phyloP scores from a whole-genome alignment of 352 stramenopile genomes.

The Phytophthora megakarya region DNA sequence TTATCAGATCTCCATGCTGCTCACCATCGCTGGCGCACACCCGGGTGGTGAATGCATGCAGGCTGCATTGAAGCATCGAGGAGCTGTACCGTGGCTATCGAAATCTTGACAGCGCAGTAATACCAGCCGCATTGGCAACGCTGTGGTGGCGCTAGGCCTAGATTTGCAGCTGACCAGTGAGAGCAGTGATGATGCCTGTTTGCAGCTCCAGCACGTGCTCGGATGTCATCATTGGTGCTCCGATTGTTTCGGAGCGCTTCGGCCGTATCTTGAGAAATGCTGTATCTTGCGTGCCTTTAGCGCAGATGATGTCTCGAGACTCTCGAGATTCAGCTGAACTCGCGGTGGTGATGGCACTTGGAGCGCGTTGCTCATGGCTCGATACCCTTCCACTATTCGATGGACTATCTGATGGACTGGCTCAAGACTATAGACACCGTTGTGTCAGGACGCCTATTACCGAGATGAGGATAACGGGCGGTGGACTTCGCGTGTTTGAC shows the following conservation, averaged over 20 bases:
- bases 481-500: too few species aligned
- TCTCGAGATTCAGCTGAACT: too few species aligned
- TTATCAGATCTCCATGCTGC: slow-evolving; percentile 27
- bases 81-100: not conserved
- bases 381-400: too few species aligned
- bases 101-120: not conserved
- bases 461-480: too few species aligned
- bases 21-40: slow-evolving; percentile 22
- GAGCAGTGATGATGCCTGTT: slow-evolving; percentile 9
- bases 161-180: slow-evolving; percentile 17
- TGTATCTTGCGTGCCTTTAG: slow-evolving; percentile 22
- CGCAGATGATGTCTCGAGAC: not conserved
- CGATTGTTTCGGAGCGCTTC: not conserved
- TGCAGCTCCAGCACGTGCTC: not conserved
- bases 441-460: too few species aligned
- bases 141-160: too few species aligned
- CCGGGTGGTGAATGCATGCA: slow-evolving; percentile 12
- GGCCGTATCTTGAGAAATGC: not conserved
- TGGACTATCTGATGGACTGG: too few species aligned
- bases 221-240: slow-evolving; percentile 11
- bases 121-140: too few species aligned
- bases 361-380: too few species aligned
- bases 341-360: too few species aligned
- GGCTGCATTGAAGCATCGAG: too few species aligned
- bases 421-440: too few species aligned